Evolutionary conservation across 2,329 filamentous ascomycete genomes (phyloP).

Genomic region (Aureobasidium pullulans): DNA sequence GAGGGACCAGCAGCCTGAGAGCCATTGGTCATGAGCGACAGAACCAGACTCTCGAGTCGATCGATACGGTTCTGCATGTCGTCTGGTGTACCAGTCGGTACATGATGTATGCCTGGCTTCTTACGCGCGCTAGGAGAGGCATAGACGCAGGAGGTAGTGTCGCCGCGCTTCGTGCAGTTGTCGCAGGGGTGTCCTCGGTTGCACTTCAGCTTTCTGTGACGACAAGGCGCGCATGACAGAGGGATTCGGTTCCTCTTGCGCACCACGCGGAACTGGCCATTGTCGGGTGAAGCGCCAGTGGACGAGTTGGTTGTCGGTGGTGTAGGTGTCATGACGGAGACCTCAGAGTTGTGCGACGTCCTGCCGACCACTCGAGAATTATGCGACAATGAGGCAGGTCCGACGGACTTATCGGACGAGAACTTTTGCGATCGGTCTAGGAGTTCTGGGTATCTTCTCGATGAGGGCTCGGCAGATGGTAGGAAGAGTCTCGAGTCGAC

Average conservation of each 20-base stretch:
- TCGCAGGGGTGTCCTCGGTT: slow-evolving; percentile 86
- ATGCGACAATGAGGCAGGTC: not conserved
- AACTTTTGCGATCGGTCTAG: too few species aligned
- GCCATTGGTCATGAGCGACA: slow-evolving; percentile 90
- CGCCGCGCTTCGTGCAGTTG: slow-evolving; percentile 85
- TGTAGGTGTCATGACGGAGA: slow-evolving; percentile 55
- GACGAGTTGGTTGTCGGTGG: slow-evolving; percentile 73
- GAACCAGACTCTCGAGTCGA: slow-evolving; percentile 80
- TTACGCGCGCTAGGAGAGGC: slow-evolving; percentile 62
- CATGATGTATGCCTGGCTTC: slow-evolving; percentile 46
- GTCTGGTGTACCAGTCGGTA: slow-evolving; percentile 56
- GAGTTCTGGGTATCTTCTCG: not conserved
- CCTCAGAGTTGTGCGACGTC: not conserved
- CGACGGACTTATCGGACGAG: too few species aligned
- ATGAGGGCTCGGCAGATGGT: not conserved
- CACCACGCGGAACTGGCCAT: slow-evolving; percentile 74
- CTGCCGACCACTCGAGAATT: not conserved
- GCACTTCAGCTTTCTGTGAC: slow-evolving; percentile 92
- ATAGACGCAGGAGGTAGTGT: slow-evolving; percentile 77
- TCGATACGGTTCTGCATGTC: slow-evolving; percentile 99
- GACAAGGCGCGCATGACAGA: slow-evolving; percentile 83
- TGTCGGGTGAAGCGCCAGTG: slow-evolving; percentile 69
- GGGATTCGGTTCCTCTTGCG: slow-evolving; percentile 88
- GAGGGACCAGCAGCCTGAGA: slow-evolving; percentile 52
- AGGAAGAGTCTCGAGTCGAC: not conserved